Base-by-base conservation (phyloP, 2,329 filamentous ascomycete species). In the Pseudogymnoascus sp. region DNA sequence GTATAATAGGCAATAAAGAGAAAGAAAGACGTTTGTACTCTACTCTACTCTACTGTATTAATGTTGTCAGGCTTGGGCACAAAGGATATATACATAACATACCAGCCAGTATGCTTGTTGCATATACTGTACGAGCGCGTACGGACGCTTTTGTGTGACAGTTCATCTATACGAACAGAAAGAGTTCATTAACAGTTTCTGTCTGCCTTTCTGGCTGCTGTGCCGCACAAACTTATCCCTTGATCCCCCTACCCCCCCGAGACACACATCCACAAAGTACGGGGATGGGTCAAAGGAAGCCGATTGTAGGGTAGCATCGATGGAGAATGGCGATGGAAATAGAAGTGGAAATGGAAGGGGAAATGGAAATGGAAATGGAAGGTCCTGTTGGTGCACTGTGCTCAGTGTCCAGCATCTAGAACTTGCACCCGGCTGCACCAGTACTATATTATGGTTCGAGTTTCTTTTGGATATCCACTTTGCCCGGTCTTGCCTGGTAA, bases 221-320 rank as follows among this genome's bases (percentile, higher is more conserved):
- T 45, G 39, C 21, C 13, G 23, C 23, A 10, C 41, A 9, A 28
- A 21, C 18, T 15, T 18, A 23, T 12, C 26, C 34, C 33, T 35
- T 35, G 28, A 33, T 52, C 23, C 38, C 38, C 38, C 23, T 41
- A 41, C n/a, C 38, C 19, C 19, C 23, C n/a, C 23, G 9, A 45
- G 37, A 39, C 37, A 41, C n/a, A 48, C 41, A 48, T 48, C 41
- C 41, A 48, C 41, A 48, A 45, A 48, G 23, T 45, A 45, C 39
- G 39, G 6, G 12, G 7, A 45, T n/a, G 19, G 39, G 39, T 45
- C 39, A 13, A 45, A 26, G 7, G 19, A 8, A 5, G 41, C 23
- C 41, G 41, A 28, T 28, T 28, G 23, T 4, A 28, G 41, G 18
- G 41, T 28, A 10, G 23, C 41, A 28, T 48, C 23, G 12, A 45